Percentiles rank a stretch among this genome's conserved stretches.
These are phyloP conservation scores for Kazachstania psychrophila DNA, from an alignment of 805 yeast genomes.

Conservation along the genomic window DNA sequence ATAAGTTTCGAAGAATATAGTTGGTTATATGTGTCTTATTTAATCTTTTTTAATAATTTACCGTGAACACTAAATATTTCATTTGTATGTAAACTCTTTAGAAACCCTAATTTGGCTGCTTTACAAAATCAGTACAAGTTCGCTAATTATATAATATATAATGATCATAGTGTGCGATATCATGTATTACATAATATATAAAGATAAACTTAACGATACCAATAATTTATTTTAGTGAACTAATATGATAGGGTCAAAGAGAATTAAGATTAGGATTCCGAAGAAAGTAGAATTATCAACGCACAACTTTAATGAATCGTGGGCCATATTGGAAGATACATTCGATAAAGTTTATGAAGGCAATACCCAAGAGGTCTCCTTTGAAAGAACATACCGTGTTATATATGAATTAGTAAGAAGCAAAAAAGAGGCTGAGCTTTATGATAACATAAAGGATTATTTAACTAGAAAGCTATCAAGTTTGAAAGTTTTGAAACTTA, in stretches of 20 bases:
- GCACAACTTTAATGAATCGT: conserved; percentile 53
- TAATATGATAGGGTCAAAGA: conserved; percentile 9
- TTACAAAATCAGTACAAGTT: too few relatives aligned
- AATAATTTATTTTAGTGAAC: too few relatives aligned
- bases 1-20: too few relatives aligned
- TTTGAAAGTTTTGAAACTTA: conserved; percentile 2
- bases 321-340: conserved; percentile 59
- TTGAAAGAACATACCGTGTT: conserved; percentile 71
- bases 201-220: too few relatives aligned
- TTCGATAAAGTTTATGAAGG: conserved; percentile 61
- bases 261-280: conserved; percentile 61
- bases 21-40: too few relatives aligned
- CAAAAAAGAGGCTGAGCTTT: conserved; percentile 10
- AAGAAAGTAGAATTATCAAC: conserved; percentile 30
- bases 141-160: too few relatives aligned
- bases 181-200: too few relatives aligned
- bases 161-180: too few relatives aligned
- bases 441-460: conserved; percentile 9
- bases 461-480: conserved; percentile 8
- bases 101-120: too few relatives aligned
- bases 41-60: too few relatives aligned
- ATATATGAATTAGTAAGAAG: conserved; percentile 65
- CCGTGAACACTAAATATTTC: too few relatives aligned
- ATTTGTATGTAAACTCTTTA: too few relatives aligned
- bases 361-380: conserved; percentile 65